Evolutionary conservation across 108 stramenopile species (phyloP).

Genomic region (Cyclotella cryptica): DNA sequence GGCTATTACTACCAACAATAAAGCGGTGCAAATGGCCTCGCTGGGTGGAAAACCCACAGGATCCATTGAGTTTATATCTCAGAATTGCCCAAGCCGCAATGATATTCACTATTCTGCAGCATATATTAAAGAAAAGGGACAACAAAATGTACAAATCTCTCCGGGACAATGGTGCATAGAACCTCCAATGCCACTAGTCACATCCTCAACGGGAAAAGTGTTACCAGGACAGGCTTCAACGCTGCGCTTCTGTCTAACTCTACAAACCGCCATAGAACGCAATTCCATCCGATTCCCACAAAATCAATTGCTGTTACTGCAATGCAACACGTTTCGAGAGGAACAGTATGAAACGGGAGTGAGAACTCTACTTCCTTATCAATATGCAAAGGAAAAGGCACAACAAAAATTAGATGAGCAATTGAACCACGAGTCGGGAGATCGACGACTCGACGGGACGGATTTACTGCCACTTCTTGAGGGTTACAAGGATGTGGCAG

Average conservation of each 20-base stretch:
- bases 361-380: constrained; percentile 48
- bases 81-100: not conserved
- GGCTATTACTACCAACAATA: constrained; percentile 7
- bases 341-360: constrained; percentile 51
- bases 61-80: constrained; percentile 26
- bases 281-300: constrained; percentile 59
- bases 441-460: constrained; percentile 77
- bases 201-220: constrained; percentile 45
- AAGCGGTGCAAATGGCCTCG: constrained; percentile 29
- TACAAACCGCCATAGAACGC: constrained; percentile 38
- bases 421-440: constrained; percentile 69
- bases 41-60: constrained; percentile 45
- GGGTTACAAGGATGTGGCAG: constrained; percentile 57
- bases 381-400: constrained; percentile 38
- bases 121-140: constrained; percentile 65
- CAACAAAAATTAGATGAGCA: constrained; percentile 56
- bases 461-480: constrained; percentile 58
- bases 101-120: constrained; percentile 24
- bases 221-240: constrained; percentile 53
- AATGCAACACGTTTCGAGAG: constrained; percentile 64
- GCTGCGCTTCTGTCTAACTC: constrained; percentile 59
- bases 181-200: constrained; percentile 38
- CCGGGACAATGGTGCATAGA: constrained; percentile 69
- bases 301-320: constrained; percentile 58
- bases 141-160: constrained; percentile 59